A percentile compares a stretch with the other conserved stretches of the same genome.
phyloP scores from a whole-genome alignment of 2,329 filamentous ascomycete species.

The Daldinia sp. region DNA sequence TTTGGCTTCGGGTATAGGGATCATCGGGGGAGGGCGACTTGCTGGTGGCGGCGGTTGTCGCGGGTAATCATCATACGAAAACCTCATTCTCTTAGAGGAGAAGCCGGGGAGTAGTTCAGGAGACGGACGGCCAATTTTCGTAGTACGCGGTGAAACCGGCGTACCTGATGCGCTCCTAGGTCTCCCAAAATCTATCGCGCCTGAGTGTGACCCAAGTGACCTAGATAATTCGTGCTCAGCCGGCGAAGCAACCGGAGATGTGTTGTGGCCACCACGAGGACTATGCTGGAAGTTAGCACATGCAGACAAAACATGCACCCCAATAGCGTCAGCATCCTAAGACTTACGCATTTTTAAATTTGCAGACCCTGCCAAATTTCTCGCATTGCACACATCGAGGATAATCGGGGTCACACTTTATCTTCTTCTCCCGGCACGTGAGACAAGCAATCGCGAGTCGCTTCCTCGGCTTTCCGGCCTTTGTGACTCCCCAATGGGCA shows the following conservation, averaged over 20 bases:
- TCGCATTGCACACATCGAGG: constrained; percentile 91
- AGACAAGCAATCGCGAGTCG: constrained; percentile 83
- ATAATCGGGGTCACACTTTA: constrained; percentile 91
- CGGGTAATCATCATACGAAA: constrained; percentile 58
- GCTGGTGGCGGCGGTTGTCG: constrained; percentile 36
- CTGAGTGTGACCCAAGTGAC: constrained; percentile 46
- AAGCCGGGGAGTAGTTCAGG: constrained; percentile 43
- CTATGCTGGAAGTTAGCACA: constrained; percentile 48
- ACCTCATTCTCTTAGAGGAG: constrained; percentile 59
- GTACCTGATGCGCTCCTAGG: constrained; percentile 56
- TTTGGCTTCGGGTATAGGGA: constrained; percentile 50
- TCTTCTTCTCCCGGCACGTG: constrained; percentile 95
- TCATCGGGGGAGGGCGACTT: constrained; percentile 39
- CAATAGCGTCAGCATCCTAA: background rate
- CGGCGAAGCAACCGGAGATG: constrained; percentile 61
- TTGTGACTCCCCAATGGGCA: constrained; percentile 91
- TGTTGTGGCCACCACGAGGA: constrained; percentile 66
- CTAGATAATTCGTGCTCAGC: constrained; percentile 59
- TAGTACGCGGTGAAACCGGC: constrained; percentile 58
- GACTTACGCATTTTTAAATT: constrained; percentile 87
- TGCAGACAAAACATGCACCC: background rate
- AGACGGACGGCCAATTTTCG: constrained; percentile 43
- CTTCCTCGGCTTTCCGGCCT: constrained; percentile 92
- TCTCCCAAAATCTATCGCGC: constrained; percentile 50
- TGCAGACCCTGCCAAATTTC: constrained; percentile 86